phyloP scores from a whole-genome alignment of 768 basidiomycete genomes.

The Collybia mongolica region DNA sequence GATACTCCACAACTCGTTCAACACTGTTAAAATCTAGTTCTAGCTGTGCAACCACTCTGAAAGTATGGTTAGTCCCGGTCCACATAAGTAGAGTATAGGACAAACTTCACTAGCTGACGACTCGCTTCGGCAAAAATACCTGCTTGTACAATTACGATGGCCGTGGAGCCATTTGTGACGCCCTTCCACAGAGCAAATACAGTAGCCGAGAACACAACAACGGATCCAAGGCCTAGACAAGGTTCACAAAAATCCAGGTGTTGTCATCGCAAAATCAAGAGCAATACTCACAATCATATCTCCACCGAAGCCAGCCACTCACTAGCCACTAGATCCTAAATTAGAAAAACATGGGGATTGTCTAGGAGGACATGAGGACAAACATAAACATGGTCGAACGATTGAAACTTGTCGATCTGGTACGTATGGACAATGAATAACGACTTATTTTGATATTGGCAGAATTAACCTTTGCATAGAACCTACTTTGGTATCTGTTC shows the following conservation, averaged over 20 bases:
- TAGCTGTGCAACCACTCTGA: conserved; percentile 63
- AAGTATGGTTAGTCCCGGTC: neutral
- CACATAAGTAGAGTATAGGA: conserved; percentile 1
- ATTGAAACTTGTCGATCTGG: conserved; percentile 66
- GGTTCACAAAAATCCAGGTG: neutral
- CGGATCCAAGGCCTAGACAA: conserved; percentile 57
- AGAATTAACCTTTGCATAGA: conserved; percentile 50
- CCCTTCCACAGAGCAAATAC: conserved; percentile 62
- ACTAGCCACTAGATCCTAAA: conserved; percentile 53
- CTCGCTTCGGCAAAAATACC: conserved; percentile 70
- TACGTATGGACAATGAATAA: conserved; percentile 30
- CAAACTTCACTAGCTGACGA: conserved; percentile 57
- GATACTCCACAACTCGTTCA: conserved; percentile 71
- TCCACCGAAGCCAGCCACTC: conserved; percentile 66
- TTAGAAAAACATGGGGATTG: conserved; percentile 18
- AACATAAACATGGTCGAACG: conserved; percentile 70
- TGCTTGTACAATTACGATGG: conserved; percentile 71
- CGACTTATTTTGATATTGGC: neutral
- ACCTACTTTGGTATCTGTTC: conserved; percentile 58
- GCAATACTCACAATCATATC: conserved; percentile 62
- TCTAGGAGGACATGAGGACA: conserved; percentile 20
- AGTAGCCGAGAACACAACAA: conserved; percentile 69
- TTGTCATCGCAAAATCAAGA: neutral
- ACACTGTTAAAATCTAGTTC: conserved; percentile 77
- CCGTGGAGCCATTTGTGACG: conserved; percentile 59